Evolutionary conservation across 2,329 filamentous ascomycete genomes (phyloP).

Genomic region (Alternaria panax): DNA sequence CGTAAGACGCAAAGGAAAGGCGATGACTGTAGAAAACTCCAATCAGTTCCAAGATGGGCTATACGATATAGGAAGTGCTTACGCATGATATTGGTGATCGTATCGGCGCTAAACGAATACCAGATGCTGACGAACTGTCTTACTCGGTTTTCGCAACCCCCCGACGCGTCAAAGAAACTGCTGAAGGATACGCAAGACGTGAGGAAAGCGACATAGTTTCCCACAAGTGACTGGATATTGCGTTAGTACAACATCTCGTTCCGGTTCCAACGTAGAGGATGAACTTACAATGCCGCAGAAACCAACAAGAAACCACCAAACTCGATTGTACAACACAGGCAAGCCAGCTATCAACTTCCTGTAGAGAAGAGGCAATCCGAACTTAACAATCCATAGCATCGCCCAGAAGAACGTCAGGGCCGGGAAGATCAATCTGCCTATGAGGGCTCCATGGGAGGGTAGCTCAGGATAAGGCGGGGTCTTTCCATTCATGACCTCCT

Average conservation of each 20-base stretch:
- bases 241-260: not conserved
- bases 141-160: not conserved
- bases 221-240: not conserved
- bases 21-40: constrained; percentile 43
- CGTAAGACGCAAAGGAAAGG: constrained; percentile 43
- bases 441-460: not conserved
- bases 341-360: constrained; percentile 3
- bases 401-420: constrained; percentile 7
- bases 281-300: constrained; percentile 6
- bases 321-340: not conserved
- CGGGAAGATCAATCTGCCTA: not conserved
- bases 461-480: not conserved
- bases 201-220: constrained; percentile 1
- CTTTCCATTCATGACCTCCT: not conserved
- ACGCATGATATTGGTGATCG: constrained; percentile 8
- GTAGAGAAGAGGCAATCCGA: constrained; percentile 8
- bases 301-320: constrained; percentile 6
- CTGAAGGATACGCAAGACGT: not conserved
- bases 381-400: constrained; percentile 10
- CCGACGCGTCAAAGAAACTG: not conserved
- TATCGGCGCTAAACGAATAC: constrained; percentile 1
- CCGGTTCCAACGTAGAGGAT: not conserved
- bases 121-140: constrained; percentile 7
- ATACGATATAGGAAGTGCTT: not conserved
- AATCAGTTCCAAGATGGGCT: not conserved